Evolutionary conservation across 2,329 filamentous ascomycete species (phyloP).

Genomic region (Colletotrichum salicis): DNA sequence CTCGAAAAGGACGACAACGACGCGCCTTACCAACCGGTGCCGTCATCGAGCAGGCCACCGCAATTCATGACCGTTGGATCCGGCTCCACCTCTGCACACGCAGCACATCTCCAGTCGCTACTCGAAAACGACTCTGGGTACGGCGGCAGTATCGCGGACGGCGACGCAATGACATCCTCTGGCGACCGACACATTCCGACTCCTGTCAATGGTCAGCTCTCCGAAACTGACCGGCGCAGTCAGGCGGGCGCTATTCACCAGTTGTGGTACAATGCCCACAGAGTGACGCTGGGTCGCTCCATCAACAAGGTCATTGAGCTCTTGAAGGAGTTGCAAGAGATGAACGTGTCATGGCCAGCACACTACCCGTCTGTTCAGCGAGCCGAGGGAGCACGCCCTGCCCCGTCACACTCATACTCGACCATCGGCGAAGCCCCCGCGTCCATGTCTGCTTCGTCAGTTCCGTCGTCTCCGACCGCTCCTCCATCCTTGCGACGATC

Average conservation of each 20-base stretch:
- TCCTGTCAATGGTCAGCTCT: slow-evolving; percentile 44
- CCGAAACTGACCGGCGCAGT: slow-evolving; percentile 56
- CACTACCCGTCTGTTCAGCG: slow-evolving; percentile 90
- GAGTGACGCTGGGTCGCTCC: slow-evolving; percentile 84
- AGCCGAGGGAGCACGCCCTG: slow-evolving; percentile 66
- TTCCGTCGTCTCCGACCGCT: slow-evolving; percentile 50
- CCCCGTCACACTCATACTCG: slow-evolving; percentile 72
- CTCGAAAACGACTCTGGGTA: slow-evolving; percentile 93
- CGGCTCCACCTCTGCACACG: slow-evolving; percentile 84
- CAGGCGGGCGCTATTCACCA: slow-evolving; percentile 90
- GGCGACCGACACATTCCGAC: slow-evolving; percentile 40
- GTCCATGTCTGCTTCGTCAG: slow-evolving; percentile 49
- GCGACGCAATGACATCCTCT: slow-evolving; percentile 57
- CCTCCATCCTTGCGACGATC: slow-evolving; percentile 72
- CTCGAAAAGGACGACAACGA: slow-evolving; percentile 41
- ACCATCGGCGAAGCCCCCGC: slow-evolving; percentile 60
- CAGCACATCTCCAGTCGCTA: slow-evolving; percentile 81
- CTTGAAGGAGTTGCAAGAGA: slow-evolving; percentile 83
- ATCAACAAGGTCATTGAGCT: slow-evolving; percentile 89
- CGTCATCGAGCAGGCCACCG: slow-evolving; percentile 53
- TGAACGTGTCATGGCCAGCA: slow-evolving; percentile 92
- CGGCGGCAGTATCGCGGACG: slow-evolving; percentile 79
- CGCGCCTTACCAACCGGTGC: slow-evolving; percentile 39
- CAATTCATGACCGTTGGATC: slow-evolving; percentile 90
- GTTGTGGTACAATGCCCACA: slow-evolving; percentile 93